Evolutionary conservation across 345 rosid genomes (phyloP), one percentile per base, ranked within the genome.

Genomic region (Syzygium aqueum): DNA sequence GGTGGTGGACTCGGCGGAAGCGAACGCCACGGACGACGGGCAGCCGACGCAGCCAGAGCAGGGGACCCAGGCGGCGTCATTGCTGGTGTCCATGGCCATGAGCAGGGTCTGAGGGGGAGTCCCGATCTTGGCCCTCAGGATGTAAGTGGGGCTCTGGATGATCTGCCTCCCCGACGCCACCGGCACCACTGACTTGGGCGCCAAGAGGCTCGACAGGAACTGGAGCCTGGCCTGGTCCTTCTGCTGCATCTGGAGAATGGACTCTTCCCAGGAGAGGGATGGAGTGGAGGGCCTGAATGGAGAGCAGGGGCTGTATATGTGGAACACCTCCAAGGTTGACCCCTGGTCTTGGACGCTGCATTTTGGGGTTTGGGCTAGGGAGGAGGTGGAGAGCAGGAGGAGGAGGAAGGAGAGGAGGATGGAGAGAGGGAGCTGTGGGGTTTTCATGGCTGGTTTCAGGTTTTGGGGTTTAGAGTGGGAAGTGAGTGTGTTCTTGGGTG

Each of bases 211-310:
- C 6, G 98, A 92, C 89, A 97, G 87, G 90, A 89, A 95, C 43
- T 88, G 94, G 53, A 96, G 91, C 90, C 99, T 92, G 86, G 93
- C 95, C 88, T 93, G 94, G 90, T 97, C 99, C 53, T 94, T 86
- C 40, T 94, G 93, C 90, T 92, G 94, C 90, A 90, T 93, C 87
- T 97, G 89, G 40, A 95, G 93, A 65, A 97, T 93, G 89, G 88
- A 92, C 87, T 92, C 94, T 82, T 95, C 99, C 99, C 99, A 97
- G 51, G 99, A 95, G 57, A 94, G 88, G 89, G 94, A 19, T 11
- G 82, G 87, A 80, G 89, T 90, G 19, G 91, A 49, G 19, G 95
- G 93, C 87, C 91, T 92, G 89, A 95, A 96, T 5, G 99, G 98
- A 21, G 99, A 95, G 88, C 96, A 94, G 3, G 94, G 96, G 87